A percentile compares a stretch with the other conserved stretches of the same genome.
Evolutionary conservation across 495 filamentous ascomycete genomes (phyloP).

Genomic region (Tetracladium marchalianum): DNA sequence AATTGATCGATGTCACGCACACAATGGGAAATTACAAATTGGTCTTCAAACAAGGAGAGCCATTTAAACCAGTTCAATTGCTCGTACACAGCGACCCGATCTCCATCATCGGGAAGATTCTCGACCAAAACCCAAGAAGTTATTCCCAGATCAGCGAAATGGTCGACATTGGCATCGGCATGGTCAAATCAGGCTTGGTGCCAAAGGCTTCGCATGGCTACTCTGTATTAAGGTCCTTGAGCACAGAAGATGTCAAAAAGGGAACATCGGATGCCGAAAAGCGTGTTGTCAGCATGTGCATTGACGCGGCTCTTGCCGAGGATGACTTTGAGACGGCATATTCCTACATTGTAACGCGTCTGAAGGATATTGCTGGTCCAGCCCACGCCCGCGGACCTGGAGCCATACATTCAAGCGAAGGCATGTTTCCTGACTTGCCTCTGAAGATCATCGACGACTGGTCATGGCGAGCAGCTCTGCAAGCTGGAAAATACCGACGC

Average conservation of each 20-base stretch:
- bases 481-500: constrained; percentile 71
- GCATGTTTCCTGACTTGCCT: constrained; percentile 9
- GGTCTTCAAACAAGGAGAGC: constrained; percentile 81
- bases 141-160: constrained; percentile 86
- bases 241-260: constrained; percentile 19
- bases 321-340: constrained; percentile 97
- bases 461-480: constrained; percentile 86
- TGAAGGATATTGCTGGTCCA: constrained; percentile 23
- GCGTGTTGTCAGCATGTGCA: constrained; percentile 77
- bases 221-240: constrained; percentile 5
- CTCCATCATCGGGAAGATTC: constrained; percentile 70
- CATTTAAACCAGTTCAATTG: constrained; percentile 84
- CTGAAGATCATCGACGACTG: constrained; percentile 54
- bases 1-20: constrained; percentile 80
- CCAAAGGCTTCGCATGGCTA: constrained; percentile 14
- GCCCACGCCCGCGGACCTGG: constrained; percentile 30
- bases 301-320: constrained; percentile 74
- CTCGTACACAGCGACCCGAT: constrained; percentile 80
- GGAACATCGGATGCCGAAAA: constrained; percentile 37
- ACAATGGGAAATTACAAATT: constrained; percentile 79
- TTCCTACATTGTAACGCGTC: constrained; percentile 74
- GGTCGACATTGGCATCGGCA: constrained; percentile 62
- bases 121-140: constrained; percentile 76
- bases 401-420: constrained; percentile 3
- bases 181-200: constrained; percentile 63